These are phyloP conservation scores for Castanea mollissima DNA, from an alignment of 306 rosid genomes.

Conservation along the genomic window DNA sequence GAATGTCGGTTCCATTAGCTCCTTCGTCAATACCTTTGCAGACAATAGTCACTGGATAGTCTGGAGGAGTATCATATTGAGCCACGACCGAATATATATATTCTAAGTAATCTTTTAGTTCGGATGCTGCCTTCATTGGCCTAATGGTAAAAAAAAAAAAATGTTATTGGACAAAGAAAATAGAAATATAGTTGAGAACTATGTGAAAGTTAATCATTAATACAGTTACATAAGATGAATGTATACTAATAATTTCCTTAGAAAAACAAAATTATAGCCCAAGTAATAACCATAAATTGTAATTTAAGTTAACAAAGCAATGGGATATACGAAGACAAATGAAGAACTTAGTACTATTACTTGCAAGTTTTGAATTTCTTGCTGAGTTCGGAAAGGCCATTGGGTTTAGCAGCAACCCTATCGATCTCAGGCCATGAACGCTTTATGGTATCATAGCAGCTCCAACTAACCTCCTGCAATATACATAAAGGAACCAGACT, in stretches of 20 bases:
- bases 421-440: slow-evolving; percentile 59
- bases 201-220: no score
- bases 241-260: no score
- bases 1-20: slow-evolving; percentile 3
- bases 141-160: not conserved
- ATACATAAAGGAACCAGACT: no score
- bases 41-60: not conserved
- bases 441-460: slow-evolving; percentile 35
- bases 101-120: slow-evolving; percentile 7
- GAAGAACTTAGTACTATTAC: slow-evolving; percentile 1
- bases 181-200: no score
- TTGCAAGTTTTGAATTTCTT: slow-evolving; percentile 53
- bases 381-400: slow-evolving; percentile 56
- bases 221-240: no score
- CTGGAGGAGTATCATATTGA: slow-evolving; percentile 19
- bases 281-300: no score
- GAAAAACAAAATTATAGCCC: no score
- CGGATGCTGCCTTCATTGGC: slow-evolving; percentile 1
- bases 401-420: slow-evolving; percentile 30
- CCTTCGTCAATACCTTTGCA: slow-evolving; percentile 16
- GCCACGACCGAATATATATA: not conserved
- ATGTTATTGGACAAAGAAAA: no score
- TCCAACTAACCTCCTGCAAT: slow-evolving; percentile 33
- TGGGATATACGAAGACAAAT: no score
- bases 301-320: no score